Conservation (phyloP, 2,329 filamentous ascomycete species). For the Paecilomyces dactylethromorphus region DNA sequence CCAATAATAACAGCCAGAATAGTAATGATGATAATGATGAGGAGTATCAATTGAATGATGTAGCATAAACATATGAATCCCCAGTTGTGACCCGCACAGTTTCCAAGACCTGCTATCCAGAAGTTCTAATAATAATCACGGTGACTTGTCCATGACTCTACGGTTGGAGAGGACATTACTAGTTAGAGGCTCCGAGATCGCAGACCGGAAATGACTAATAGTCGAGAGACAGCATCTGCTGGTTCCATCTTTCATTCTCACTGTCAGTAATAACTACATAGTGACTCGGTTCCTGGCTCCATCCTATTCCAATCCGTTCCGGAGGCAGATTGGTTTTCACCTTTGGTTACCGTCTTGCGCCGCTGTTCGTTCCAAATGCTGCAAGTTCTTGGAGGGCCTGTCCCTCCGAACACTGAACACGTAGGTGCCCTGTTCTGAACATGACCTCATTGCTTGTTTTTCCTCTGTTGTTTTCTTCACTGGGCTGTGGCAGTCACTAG, state of each 20-base stretch:
- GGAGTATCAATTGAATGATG: too few species aligned
- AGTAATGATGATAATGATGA: too few species aligned
- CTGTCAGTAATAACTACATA: not conserved
- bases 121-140: too few species aligned
- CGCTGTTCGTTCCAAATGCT: conserved; percentile 20
- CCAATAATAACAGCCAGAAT: not conserved
- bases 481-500: not conserved
- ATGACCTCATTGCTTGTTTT: not conserved
- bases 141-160: too few species aligned
- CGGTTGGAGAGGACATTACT: not conserved
- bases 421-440: conserved; percentile 43
- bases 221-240: not conserved
- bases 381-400: conserved; percentile 57
- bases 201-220: not conserved
- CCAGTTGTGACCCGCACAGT: too few species aligned
- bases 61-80: too few species aligned
- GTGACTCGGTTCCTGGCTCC: not conserved
- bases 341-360: not conserved
- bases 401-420: conserved; percentile 72
- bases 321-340: not conserved
- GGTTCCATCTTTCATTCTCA: not conserved
- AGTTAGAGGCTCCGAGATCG: not conserved
- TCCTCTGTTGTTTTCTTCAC: not conserved
- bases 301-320: not conserved
- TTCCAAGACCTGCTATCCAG: too few species aligned